These are phyloP conservation scores for Colletotrichum caudatum DNA, from an alignment of 2,329 filamentous ascomycete species.

Conservation along the genomic window DNA sequence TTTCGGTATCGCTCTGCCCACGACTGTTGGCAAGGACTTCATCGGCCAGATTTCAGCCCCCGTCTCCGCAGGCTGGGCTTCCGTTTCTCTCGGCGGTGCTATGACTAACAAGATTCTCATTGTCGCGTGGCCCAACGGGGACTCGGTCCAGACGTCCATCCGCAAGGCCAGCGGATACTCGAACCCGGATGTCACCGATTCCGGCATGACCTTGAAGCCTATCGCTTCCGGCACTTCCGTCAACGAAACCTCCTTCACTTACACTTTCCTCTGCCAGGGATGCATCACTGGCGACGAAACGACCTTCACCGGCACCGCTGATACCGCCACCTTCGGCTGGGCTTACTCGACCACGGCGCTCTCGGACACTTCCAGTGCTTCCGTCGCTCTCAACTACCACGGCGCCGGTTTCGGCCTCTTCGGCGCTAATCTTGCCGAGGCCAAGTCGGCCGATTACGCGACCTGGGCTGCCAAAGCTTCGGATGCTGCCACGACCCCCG, in stretches of 20 bases:
- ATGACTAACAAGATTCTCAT: conserved; percentile 61
- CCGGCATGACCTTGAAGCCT: conserved; percentile 52
- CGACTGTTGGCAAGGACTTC: conserved; percentile 37
- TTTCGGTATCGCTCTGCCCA: conserved; percentile 36
- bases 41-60: conserved; percentile 41
- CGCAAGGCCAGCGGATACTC: conserved; percentile 52
- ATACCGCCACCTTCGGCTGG: conserved; percentile 38
- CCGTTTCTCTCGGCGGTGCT: conserved; percentile 52
- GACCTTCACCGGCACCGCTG: conserved; percentile 42
- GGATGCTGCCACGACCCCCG: conserved; percentile 43
- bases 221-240: conserved; percentile 60
- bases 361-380: conserved; percentile 39
- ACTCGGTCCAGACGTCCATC: conserved; percentile 49
- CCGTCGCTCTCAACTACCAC: conserved; percentile 43
- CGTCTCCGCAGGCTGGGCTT: conserved; percentile 33
- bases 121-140: conserved; percentile 57
- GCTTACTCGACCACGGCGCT: conserved; percentile 41
- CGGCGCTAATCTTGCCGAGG: conserved; percentile 40
- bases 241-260: conserved; percentile 61
- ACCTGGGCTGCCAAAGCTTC: conserved; percentile 44
- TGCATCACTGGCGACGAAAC: conserved; percentile 51
- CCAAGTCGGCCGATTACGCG: conserved; percentile 43
- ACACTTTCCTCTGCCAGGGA: conserved; percentile 61
- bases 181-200: conserved; percentile 53
- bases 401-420: conserved; percentile 44